Evolutionary conservation across 495 filamentous ascomycete species (phyloP).

Genomic region (Lophiostoma macrostomum): DNA sequence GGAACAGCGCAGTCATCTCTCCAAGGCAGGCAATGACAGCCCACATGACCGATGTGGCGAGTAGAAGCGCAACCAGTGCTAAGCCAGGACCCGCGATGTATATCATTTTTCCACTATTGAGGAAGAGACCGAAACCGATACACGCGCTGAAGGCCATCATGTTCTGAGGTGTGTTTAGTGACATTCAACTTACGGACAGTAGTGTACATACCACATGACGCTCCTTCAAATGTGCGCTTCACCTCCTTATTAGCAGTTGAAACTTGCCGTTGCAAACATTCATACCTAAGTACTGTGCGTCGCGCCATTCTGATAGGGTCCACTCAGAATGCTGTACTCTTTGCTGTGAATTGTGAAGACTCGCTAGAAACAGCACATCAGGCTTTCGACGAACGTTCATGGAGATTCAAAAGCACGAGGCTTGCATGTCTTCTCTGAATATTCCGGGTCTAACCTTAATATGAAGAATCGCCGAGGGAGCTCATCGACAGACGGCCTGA

Average conservation of each 20-base stretch:
- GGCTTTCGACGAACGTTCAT: background rate
- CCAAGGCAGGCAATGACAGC: constrained; percentile 50
- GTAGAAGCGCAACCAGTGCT: constrained; percentile 43
- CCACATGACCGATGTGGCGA: constrained; percentile 50
- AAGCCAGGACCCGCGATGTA: constrained; percentile 43
- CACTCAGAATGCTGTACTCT: too few species aligned
- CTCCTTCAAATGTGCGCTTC: constrained; percentile 26
- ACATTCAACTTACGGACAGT: background rate
- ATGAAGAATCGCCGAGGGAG: too few species aligned
- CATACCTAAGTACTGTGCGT: constrained; percentile 28
- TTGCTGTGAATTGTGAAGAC: too few species aligned
- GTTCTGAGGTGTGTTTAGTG: constrained; percentile 22
- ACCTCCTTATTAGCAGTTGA: background rate
- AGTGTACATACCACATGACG: constrained; percentile 24
- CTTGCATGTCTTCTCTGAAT: constrained; percentile 4
- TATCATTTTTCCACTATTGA: constrained; percentile 42
- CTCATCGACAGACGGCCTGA: too few species aligned
- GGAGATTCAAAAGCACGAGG: constrained; percentile 17
- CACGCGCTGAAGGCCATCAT: constrained; percentile 45
- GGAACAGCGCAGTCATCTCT: constrained; percentile 54
- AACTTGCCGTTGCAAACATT: background rate
- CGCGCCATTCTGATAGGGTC: constrained; percentile 21
- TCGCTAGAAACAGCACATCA: too few species aligned
- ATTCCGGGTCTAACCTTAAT: too few species aligned
- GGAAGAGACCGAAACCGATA: constrained; percentile 43